Percentiles rank a stretch among this genome's conserved stretches.
Conservation (phyloP, 805 yeast genomes). For the Barnettozyma pratensis region DNA sequence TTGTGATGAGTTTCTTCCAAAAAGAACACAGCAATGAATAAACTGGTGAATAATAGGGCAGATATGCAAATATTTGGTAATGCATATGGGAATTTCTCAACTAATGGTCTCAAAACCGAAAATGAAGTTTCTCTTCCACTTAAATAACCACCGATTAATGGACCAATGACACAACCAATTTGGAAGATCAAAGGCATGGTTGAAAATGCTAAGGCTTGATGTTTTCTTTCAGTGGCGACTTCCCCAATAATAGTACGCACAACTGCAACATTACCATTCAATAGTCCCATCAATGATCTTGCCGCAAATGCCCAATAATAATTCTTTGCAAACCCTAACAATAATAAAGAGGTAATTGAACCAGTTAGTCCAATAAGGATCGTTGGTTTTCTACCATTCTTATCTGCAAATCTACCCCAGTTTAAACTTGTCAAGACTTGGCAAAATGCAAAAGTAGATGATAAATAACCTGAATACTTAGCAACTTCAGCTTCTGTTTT, state of each 20-base stretch:
- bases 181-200: constrained; percentile 59
- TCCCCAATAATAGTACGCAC: constrained; percentile 60
- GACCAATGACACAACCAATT: constrained; percentile 57
- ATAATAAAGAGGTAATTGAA: constrained; percentile 40
- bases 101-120: constrained; percentile 24
- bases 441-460: constrained; percentile 57
- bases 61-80: constrained; percentile 48
- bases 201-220: constrained; percentile 59
- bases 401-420: constrained; percentile 57
- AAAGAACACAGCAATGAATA: constrained; percentile 38
- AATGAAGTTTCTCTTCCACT: constrained; percentile 31
- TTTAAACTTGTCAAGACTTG: constrained; percentile 53
- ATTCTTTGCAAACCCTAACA: constrained; percentile 50
- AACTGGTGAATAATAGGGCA: constrained; percentile 30
- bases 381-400: constrained; percentile 51
- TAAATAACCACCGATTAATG: constrained; percentile 50
- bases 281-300: constrained; percentile 47
- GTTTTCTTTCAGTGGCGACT: constrained; percentile 47
- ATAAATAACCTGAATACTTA: constrained; percentile 55
- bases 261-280: constrained; percentile 66
- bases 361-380: constrained; percentile 49
- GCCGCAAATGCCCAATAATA: constrained; percentile 49
- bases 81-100: constrained; percentile 42
- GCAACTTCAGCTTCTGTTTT: constrained; percentile 49
- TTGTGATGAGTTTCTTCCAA: constrained; percentile 49